These are phyloP conservation scores for Kodamaea neixiangensis DNA, from an alignment of 805 yeast species.

Conservation along the genomic window DNA sequence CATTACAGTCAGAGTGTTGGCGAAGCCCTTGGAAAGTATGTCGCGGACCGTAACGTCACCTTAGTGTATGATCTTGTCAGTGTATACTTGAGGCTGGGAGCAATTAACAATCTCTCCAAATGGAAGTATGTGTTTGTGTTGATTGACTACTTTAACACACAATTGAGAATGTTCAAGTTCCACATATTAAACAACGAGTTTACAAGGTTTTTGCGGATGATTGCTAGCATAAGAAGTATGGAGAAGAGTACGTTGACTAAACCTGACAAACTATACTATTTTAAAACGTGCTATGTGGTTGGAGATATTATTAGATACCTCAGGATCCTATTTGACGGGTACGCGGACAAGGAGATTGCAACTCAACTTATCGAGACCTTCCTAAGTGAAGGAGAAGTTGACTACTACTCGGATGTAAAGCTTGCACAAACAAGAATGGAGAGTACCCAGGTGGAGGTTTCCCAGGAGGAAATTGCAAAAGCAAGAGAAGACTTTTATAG, in stretches of 20 bases:
- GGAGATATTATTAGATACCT: conserved; percentile 21
- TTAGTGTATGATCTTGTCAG: conserved; percentile 31
- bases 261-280: conserved; percentile 2
- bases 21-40: conserved; percentile 25
- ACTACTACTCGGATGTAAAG: conserved; percentile 1
- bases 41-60: conserved; percentile 18
- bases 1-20: conserved; percentile 20
- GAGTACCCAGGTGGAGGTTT: not conserved
- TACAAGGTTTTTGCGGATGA: conserved; percentile 25
- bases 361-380: not conserved
- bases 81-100: conserved; percentile 28
- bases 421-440: conserved; percentile 2
- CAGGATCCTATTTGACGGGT: conserved; percentile 34
- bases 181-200: conserved; percentile 21
- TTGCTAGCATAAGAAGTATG: conserved; percentile 18
- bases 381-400: not conserved
- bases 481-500: not conserved
- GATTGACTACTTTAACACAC: conserved; percentile 20
- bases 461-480: conserved; percentile 8
- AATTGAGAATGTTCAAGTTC: conserved; percentile 22
- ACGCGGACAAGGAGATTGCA: conserved; percentile 23
- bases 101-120: conserved; percentile 20
- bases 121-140: conserved; percentile 33
- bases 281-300: conserved; percentile 9
- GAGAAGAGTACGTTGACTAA: conserved; percentile 1